A percentile compares a stretch with the other conserved stretches of the same genome.
phyloP scores from a whole-genome alignment of 2,329 filamentous ascomycete genomes.

The Albophoma yamanashiensis region DNA sequence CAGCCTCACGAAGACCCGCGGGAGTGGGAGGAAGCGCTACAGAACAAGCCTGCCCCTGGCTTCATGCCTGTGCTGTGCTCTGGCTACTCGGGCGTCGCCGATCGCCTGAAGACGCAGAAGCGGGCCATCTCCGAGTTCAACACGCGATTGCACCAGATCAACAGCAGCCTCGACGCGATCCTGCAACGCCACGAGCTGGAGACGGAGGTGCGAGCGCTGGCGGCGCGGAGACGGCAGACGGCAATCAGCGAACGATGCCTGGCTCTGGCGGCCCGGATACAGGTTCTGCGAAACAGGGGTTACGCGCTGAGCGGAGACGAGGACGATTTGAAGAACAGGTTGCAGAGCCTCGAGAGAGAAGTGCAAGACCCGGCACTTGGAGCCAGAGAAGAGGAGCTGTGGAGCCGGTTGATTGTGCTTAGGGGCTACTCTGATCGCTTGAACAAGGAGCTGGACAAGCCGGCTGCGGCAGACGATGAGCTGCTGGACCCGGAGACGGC shows the following conservation, averaged over 20 bases:
- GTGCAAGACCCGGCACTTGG: constrained; percentile 66
- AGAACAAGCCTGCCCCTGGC: constrained; percentile 65
- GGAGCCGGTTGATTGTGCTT: constrained; percentile 69
- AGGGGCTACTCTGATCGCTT: constrained; percentile 62
- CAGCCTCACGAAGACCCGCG: constrained; percentile 59
- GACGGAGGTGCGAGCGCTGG: constrained; percentile 62
- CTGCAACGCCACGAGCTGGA: constrained; percentile 68
- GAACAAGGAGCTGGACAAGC: constrained; percentile 62
- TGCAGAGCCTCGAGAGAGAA: constrained; percentile 56
- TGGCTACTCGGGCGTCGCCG: constrained; percentile 62
- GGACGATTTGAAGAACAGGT: constrained; percentile 64
- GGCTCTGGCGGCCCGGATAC: constrained; percentile 66
- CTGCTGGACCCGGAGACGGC: constrained; percentile 60
- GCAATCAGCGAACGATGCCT: constrained; percentile 64
- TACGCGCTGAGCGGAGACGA: constrained; percentile 73
- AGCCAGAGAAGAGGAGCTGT: constrained; percentile 73
- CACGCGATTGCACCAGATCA: constrained; percentile 66
- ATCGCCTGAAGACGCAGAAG: constrained; percentile 63
- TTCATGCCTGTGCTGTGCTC: constrained; percentile 68
- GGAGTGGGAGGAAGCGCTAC: constrained; percentile 76
- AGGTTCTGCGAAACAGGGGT: constrained; percentile 70
- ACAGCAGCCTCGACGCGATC: constrained; percentile 59
- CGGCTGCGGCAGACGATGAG: constrained; percentile 43
- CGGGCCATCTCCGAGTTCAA: constrained; percentile 60
- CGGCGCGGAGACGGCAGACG: constrained; percentile 61